Percentiles rank a stretch among this genome's conserved stretches.
These are phyloP conservation scores for Camellia oleifera DNA, from an alignment of 179 eudicot genomes.

Conservation along the genomic window DNA sequence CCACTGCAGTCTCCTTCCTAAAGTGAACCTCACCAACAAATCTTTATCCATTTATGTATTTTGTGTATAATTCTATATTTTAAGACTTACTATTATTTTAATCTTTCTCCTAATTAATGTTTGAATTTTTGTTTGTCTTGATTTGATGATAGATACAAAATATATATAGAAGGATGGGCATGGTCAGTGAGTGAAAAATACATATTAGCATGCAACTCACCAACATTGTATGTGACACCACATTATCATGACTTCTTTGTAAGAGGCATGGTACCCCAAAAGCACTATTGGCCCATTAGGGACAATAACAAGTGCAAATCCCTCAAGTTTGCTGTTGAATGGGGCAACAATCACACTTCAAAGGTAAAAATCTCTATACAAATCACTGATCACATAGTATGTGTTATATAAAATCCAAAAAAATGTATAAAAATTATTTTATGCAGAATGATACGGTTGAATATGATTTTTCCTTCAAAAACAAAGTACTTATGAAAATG, in stretches of 20 bases:
- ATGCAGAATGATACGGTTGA: no score
- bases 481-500: no score
- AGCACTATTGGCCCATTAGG: slow-evolving; percentile 74
- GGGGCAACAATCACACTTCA: slow-evolving; percentile 62
- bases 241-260: slow-evolving; percentile 48
- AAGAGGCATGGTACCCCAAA: slow-evolving; percentile 59
- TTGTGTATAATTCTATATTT: no score
- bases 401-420: no score
- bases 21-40: no score
- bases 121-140: background rate
- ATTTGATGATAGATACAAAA: slow-evolving; percentile 45
- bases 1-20: no score
- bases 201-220: slow-evolving; percentile 63
- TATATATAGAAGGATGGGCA: slow-evolving; percentile 75
- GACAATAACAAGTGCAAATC: slow-evolving; percentile 48
- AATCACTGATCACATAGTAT: background rate
- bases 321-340: slow-evolving; percentile 66
- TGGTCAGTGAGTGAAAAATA: slow-evolving; percentile 80
- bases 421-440: no score
- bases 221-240: slow-evolving; percentile 46
- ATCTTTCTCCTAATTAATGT: background rate
- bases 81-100: background rate
- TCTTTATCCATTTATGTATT: no score
- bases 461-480: no score
- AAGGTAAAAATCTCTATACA: slow-evolving; percentile 32